These are phyloP conservation scores for Rhizomucor miehei DNA, from an alignment of 371 early-diverging fungal species.

Conservation along the genomic window DNA sequence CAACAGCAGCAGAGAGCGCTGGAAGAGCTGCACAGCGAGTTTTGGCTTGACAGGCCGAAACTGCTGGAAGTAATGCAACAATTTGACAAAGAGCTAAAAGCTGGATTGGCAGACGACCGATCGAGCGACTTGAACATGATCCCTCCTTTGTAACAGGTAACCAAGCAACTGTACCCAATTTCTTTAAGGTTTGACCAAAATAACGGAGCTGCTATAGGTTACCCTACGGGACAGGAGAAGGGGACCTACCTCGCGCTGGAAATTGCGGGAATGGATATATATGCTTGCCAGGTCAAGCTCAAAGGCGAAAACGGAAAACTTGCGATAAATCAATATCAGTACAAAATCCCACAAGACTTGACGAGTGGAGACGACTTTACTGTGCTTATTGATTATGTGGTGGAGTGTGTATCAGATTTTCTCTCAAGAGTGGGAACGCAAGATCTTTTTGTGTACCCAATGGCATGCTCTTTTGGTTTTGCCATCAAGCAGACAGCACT, in stretches of 20 bases:
- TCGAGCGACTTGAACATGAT: conserved; percentile 52
- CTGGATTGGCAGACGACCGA: conserved; percentile 41
- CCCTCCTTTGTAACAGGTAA: conserved; percentile 52
- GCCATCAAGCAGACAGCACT: conserved; percentile 45
- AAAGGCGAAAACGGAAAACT: conserved; percentile 48
- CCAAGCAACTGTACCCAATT: not conserved
- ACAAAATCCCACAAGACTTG: conserved; percentile 79
- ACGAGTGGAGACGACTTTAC: conserved; percentile 58
- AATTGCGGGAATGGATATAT: conserved; percentile 79
- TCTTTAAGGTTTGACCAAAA: not conserved
- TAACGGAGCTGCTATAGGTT: conserved; percentile 19
- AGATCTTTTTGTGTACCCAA: conserved; percentile 45
- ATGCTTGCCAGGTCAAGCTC: conserved; percentile 48
- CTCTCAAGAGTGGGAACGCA: conserved; percentile 43
- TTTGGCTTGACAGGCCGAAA: conserved; percentile 22
- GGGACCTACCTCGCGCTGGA: conserved; percentile 92
- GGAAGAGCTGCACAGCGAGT: conserved; percentile 26
- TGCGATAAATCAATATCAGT: conserved; percentile 59
- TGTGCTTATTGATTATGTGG: conserved; percentile 86
- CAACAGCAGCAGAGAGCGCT: conserved; percentile 17
- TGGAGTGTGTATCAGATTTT: conserved; percentile 59
- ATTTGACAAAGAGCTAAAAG: conserved; percentile 33
- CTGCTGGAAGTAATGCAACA: conserved; percentile 26
- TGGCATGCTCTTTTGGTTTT: conserved; percentile 48
- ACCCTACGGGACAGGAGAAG: conserved; percentile 84